Conservation (phyloP, 2,329 filamentous ascomycete species). For the Zopfia rhizophila region DNA sequence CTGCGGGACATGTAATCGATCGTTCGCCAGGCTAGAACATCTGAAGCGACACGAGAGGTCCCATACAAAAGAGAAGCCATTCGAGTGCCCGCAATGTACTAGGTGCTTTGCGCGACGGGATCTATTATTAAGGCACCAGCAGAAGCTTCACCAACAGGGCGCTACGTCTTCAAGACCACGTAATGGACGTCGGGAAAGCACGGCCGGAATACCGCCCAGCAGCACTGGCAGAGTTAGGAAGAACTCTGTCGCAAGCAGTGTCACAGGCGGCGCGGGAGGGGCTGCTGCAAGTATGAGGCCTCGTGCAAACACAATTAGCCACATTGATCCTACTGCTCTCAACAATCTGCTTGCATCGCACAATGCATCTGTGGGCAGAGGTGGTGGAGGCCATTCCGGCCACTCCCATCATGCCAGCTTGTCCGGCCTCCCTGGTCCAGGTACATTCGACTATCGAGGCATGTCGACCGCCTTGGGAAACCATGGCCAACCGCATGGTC, state of each 20-base stretch:
- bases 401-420: slow-evolving; percentile 80
- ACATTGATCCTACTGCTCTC: slow-evolving; percentile 82
- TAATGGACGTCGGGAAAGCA: slow-evolving; percentile 86
- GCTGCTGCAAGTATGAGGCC: slow-evolving; percentile 76
- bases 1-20: slow-evolving; percentile 89
- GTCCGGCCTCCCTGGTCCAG: slow-evolving; percentile 67
- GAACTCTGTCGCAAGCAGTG: slow-evolving; percentile 80
- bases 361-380: slow-evolving; percentile 61
- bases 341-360: slow-evolving; percentile 73
- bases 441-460: slow-evolving; percentile 73
- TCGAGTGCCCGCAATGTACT: slow-evolving; percentile 94
- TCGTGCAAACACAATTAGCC: slow-evolving; percentile 94
- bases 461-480: slow-evolving; percentile 76
- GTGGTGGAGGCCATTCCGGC: slow-evolving; percentile 61
- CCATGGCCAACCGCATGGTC: slow-evolving; percentile 72
- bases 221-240: slow-evolving; percentile 83
- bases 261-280: slow-evolving; percentile 57
- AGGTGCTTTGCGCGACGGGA: slow-evolving; percentile 95
- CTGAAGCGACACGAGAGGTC: slow-evolving; percentile 96
- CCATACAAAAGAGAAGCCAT: slow-evolving; percentile 99
- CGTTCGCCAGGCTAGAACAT: slow-evolving; percentile 94
- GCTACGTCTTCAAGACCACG: slow-evolving; percentile 87
- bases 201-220: slow-evolving; percentile 74
- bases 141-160: slow-evolving; percentile 95
- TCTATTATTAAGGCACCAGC: slow-evolving; percentile 91